Conservation (phyloP, 805 yeast species). For the Metschnikowia bowlesiae region DNA sequence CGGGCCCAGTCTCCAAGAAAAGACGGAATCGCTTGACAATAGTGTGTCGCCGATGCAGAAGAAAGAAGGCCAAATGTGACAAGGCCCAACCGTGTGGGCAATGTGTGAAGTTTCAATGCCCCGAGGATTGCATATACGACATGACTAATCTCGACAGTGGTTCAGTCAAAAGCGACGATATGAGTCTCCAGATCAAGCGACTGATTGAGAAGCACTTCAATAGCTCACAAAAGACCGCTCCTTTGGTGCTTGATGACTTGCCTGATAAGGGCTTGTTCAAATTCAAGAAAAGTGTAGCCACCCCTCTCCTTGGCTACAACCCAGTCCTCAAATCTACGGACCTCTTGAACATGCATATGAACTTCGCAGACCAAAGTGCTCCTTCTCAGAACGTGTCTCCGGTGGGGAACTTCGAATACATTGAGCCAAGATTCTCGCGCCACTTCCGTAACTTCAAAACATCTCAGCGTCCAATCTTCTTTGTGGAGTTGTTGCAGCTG, state of each 20-base stretch:
- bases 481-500: slow-evolving; percentile 16
- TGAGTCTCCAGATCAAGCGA: not conserved
- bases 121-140: slow-evolving; percentile 13
- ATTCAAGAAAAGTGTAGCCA: not conserved
- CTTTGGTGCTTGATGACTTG: not conserved
- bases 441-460: slow-evolving; percentile 7
- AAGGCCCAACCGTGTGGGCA: slow-evolving; percentile 11
- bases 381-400: not conserved
- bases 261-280: not conserved
- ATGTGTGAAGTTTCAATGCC: slow-evolving; percentile 11
- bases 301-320: slow-evolving; percentile 11
- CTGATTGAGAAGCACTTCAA: slow-evolving; percentile 1
- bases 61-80: slow-evolving; percentile 15
- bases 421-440: slow-evolving; percentile 3
- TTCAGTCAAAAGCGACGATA: not conserved
- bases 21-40: slow-evolving; percentile 13
- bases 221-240: not conserved
- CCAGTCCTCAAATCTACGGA: slow-evolving; percentile 13
- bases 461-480: slow-evolving; percentile 11
- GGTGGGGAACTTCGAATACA: slow-evolving; percentile 3
- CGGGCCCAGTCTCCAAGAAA: slow-evolving; percentile 2
- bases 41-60: slow-evolving; percentile 17
- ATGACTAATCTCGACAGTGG: not conserved
- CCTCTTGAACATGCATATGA: slow-evolving; percentile 15
- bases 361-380: not conserved